phyloP scores from a whole-genome alignment of 2,329 filamentous ascomycete species.

The Penicillium sp. region DNA sequence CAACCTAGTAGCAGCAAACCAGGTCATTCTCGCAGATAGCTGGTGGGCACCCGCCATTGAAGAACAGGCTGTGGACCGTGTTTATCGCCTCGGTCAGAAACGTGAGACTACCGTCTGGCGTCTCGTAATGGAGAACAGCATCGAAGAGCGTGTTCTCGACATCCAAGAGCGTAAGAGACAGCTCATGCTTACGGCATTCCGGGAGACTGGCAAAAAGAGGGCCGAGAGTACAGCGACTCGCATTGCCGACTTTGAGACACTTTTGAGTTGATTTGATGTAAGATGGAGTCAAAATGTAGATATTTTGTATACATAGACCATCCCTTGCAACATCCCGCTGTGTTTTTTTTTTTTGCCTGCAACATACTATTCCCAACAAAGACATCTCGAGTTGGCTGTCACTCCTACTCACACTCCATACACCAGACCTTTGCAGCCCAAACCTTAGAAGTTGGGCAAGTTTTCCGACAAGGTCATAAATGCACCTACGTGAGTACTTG shows the following conservation, averaged over 20 bases:
- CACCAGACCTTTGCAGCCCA: no score
- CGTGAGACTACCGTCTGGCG: conserved; percentile 73
- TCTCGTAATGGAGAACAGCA: conserved; percentile 69
- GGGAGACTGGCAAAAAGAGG: conserved; percentile 59
- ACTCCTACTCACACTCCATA: no score
- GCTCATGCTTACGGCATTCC: conserved; percentile 71
- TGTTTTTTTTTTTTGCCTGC: no score
- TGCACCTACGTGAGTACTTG: no score
- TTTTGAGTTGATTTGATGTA: conserved; percentile 21
- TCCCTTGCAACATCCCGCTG: no score
- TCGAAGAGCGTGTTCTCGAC: conserved; percentile 74
- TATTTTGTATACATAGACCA: no score
- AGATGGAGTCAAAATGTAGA: no score
- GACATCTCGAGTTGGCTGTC: no score
- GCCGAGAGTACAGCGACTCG: conserved; percentile 50
- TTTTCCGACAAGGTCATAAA: no score
- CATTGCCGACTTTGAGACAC: conserved; percentile 44
- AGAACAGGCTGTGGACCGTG: conserved; percentile 83
- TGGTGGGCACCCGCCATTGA: conserved; percentile 95
- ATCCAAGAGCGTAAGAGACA: conserved; percentile 75
- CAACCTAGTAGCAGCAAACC: conserved; percentile 79
- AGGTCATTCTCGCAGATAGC: conserved; percentile 74
- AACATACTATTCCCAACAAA: no score
- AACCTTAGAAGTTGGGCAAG: no score
- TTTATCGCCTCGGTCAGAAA: conserved; percentile 78